Conservation (phyloP, 1,284 basidiomycete species). For the Apiotrichum siamense region DNA sequence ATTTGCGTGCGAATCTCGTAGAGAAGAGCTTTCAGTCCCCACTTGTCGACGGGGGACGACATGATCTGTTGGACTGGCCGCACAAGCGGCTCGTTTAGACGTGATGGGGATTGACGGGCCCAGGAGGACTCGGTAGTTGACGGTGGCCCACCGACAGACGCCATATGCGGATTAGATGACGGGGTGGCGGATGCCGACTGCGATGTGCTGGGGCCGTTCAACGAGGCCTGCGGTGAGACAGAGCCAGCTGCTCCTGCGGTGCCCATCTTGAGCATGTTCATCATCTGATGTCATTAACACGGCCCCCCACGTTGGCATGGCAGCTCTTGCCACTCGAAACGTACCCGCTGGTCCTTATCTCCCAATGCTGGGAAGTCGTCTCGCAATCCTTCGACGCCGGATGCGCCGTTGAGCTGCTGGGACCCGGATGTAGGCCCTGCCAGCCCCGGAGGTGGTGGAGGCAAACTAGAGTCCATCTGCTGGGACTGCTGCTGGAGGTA, state of each 20-base stretch:
- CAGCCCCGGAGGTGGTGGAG: slow-evolving; percentile 45
- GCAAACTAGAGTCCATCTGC: slow-evolving; percentile 34
- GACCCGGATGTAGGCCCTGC: slow-evolving; percentile 28
- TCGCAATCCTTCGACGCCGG: slow-evolving; percentile 21
- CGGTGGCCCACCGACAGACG: slow-evolving; percentile 19
- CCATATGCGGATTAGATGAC: slow-evolving; percentile 28
- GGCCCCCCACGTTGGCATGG: not conserved
- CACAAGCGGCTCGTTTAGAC: slow-evolving; percentile 55
- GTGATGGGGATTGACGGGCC: slow-evolving; percentile 28
- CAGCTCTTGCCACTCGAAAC: not conserved
- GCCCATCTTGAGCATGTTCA: slow-evolving; percentile 17
- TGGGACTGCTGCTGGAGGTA: slow-evolving; percentile 23
- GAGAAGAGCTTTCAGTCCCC: slow-evolving; percentile 83
- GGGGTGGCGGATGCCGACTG: slow-evolving; percentile 32
- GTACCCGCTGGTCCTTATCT: slow-evolving; percentile 27
- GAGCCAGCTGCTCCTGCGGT: slow-evolving; percentile 12
- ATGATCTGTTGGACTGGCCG: slow-evolving; percentile 93
- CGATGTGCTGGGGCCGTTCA: slow-evolving; percentile 29
- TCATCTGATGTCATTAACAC: slow-evolving; percentile 22
- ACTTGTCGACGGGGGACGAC: slow-evolving; percentile 88
- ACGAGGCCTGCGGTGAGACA: slow-evolving; percentile 13
- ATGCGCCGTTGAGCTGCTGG: slow-evolving; percentile 27
- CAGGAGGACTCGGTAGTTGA: slow-evolving; percentile 31
- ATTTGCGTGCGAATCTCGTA: slow-evolving; percentile 74
- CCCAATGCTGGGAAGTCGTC: slow-evolving; percentile 47